Evolutionary conservation across 352 stramenopile genomes (phyloP).

Genomic region (Phytopythium delawarense): DNA sequence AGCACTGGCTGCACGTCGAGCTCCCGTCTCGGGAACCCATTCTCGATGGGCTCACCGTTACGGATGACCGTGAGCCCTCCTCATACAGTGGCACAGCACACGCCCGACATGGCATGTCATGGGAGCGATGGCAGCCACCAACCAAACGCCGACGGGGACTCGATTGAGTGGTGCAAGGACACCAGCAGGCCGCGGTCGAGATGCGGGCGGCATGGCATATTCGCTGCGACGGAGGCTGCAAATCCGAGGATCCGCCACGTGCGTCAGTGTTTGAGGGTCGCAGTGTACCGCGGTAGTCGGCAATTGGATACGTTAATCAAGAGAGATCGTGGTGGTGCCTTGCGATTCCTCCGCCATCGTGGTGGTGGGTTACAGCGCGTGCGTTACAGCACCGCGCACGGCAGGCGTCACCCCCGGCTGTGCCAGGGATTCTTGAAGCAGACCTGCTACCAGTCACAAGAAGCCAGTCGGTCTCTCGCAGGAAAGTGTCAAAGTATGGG

Average conservation of each 20-base stretch:
- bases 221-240: background rate
- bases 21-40: too few species aligned
- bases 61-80: too few species aligned
- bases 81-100: too few species aligned
- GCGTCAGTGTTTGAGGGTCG: background rate
- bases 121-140: too few species aligned
- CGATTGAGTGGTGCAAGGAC: too few species aligned
- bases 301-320: background rate
- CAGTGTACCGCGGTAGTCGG: background rate
- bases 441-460: background rate
- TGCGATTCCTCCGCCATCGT: background rate
- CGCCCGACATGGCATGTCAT: too few species aligned
- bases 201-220: background rate
- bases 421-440: constrained; percentile 4
- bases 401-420: background rate
- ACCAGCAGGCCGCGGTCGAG: too few species aligned
- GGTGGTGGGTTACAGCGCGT: too few species aligned
- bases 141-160: too few species aligned
- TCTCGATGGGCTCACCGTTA: too few species aligned
- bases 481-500: background rate
- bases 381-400: background rate
- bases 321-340: background rate
- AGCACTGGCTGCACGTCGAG: background rate
- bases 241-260: background rate
- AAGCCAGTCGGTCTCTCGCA: background rate